phyloP scores from a whole-genome alignment of 768 basidiomycete genomes.

The Coprinopsis cinerea region DNA sequence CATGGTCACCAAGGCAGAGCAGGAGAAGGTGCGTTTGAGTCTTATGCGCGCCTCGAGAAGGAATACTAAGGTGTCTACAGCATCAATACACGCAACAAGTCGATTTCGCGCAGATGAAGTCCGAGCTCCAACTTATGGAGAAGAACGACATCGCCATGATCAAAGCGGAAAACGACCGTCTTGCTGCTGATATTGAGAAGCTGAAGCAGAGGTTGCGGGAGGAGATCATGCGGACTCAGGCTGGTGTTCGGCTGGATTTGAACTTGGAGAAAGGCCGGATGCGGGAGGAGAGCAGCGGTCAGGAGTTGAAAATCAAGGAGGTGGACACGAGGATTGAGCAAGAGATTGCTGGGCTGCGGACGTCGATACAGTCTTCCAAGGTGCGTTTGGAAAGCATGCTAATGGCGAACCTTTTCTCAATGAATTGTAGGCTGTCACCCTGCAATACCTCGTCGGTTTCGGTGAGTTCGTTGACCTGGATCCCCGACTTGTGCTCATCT shows the following conservation, averaged over 20 bases:
- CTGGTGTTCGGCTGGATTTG: constrained; percentile 88
- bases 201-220: constrained; percentile 90
- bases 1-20: constrained; percentile 93
- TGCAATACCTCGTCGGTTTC: constrained; percentile 85
- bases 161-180: constrained; percentile 94
- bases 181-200: constrained; percentile 87
- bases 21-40: constrained; percentile 72
- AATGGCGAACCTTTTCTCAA: background rate
- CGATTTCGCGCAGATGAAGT: constrained; percentile 94
- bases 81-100: constrained; percentile 94
- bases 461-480: constrained; percentile 41
- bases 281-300: constrained; percentile 85
- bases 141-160: constrained; percentile 95
- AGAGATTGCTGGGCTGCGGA: constrained; percentile 84
- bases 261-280: constrained; percentile 97
- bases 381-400: constrained; percentile 27
- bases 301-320: constrained; percentile 95
- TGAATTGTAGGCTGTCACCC: constrained; percentile 59
- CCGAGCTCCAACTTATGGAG: constrained; percentile 92
- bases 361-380: constrained; percentile 82
- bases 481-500: too few relatives aligned
- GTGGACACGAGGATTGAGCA: constrained; percentile 96
- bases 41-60: too few relatives aligned
- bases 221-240: constrained; percentile 88
- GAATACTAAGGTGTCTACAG: constrained; percentile 31